phyloP scores from a whole-genome alignment of 2,329 filamentous ascomycete species.

The Colletotrichum musae region DNA sequence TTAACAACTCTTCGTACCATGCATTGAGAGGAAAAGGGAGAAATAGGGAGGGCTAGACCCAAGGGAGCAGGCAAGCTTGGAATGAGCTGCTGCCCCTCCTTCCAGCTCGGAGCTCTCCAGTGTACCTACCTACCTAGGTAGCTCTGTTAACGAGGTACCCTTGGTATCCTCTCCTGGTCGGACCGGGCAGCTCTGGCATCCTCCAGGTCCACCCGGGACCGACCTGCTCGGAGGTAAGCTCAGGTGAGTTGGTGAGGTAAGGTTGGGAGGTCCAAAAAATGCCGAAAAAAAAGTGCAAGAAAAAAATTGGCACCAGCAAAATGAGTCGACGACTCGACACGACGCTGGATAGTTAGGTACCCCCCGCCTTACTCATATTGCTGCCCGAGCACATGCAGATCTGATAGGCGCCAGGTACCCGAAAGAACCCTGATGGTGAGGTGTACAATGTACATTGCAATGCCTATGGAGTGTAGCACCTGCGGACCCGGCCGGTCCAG shows the following conservation, averaged over 20 bases:
- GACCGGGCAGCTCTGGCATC: neutral
- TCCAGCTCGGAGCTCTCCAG: neutral
- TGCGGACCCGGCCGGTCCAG: conserved; percentile 1
- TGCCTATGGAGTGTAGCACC: too few species aligned
- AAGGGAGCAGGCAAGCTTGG: conserved; percentile 34
- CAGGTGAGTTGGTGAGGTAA: conserved; percentile 15
- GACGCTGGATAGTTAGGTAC: neutral
- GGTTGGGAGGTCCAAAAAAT: neutral
- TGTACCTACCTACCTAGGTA: neutral
- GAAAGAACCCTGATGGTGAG: conserved; percentile 17
- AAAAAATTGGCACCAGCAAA: too few species aligned
- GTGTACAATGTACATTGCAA: too few species aligned
- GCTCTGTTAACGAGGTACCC: neutral
- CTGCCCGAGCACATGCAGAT: conserved; percentile 14
- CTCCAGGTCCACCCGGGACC: conserved; percentile 2
- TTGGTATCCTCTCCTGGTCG: too few species aligned
- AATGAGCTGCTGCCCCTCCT: conserved; percentile 17
- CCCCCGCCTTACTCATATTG: conserved; percentile 11
- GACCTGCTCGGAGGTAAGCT: conserved; percentile 35
- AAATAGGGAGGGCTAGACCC: conserved; percentile 24
- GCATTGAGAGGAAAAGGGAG: neutral
- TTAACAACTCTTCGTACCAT: too few species aligned
- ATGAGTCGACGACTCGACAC: too few species aligned
- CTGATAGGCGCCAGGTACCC: conserved; percentile 27
- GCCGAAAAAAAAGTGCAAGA: conserved; percentile 9